A percentile compares a stretch with the other conserved stretches of the same genome.
These are phyloP conservation scores for Oidiodendron maius DNA, from an alignment of 495 filamentous ascomycete species.

Conservation along the genomic window DNA sequence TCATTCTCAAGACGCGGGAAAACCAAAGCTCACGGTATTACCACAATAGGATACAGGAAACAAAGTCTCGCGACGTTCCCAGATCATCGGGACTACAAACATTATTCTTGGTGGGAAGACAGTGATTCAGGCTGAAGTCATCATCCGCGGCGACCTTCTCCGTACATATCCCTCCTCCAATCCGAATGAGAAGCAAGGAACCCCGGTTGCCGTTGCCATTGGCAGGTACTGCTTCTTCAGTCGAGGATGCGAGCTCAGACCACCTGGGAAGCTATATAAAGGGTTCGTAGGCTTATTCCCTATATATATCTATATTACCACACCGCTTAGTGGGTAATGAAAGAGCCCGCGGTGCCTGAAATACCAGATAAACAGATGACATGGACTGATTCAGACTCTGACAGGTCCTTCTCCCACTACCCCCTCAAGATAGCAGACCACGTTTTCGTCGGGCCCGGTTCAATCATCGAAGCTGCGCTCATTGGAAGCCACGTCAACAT, in stretches of 20 bases:
- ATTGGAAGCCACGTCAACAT: conserved; percentile 81
- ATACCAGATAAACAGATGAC: too few relatives aligned
- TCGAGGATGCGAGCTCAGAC: conserved; percentile 63
- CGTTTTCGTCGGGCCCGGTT: conserved; percentile 72
- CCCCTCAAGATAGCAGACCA: conserved; percentile 90
- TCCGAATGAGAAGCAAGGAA: conserved; percentile 12
- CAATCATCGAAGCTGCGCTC: conserved; percentile 71
- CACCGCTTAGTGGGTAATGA: too few relatives aligned
- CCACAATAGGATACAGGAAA: conserved; percentile 83
- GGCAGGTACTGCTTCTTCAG: conserved; percentile 85
- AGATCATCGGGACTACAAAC: conserved; percentile 90
- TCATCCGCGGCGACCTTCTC: conserved; percentile 86
- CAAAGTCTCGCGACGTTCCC: conserved; percentile 88
- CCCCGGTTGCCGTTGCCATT: conserved; percentile 68
- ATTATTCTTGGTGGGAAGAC: conserved; percentile 96
- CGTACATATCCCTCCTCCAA: conserved; percentile 35
- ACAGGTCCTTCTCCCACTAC: conserved; percentile 61
- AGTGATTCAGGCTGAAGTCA: conserved; percentile 85
- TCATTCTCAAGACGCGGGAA: background rate
- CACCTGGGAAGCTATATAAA: conserved; percentile 67
- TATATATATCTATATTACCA: too few relatives aligned
- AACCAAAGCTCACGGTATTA: background rate
- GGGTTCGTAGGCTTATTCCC: too few relatives aligned
- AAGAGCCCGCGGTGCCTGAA: too few relatives aligned
- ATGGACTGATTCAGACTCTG: too few relatives aligned